Percentiles rank a stretch among this genome's conserved stretches.
These are phyloP conservation scores for Penicillium ucsense DNA, from an alignment of 495 filamentous ascomycete genomes.

Conservation along the genomic window DNA sequence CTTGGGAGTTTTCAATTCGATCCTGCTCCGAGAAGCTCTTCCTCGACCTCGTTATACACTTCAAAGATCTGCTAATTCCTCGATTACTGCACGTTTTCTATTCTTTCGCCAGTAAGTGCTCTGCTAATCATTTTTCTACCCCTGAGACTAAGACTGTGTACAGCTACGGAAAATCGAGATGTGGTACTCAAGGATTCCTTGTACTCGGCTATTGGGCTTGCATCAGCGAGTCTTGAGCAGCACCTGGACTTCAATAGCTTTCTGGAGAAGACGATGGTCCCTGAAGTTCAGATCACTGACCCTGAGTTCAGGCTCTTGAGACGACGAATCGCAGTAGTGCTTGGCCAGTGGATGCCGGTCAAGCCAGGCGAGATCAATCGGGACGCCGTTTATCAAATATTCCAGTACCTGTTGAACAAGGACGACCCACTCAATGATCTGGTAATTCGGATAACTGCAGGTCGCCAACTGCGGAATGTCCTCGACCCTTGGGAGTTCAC, in stretches of 20 bases:
- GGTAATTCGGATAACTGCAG: slow-evolving; percentile 86
- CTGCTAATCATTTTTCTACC: no score
- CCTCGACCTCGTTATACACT: slow-evolving; percentile 79
- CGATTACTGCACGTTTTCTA: slow-evolving; percentile 74
- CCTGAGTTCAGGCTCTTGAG: slow-evolving; percentile 80
- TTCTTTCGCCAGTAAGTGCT: slow-evolving; percentile 51
- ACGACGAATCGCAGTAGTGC: slow-evolving; percentile 73
- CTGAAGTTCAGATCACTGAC: slow-evolving; percentile 67
- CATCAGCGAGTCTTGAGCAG: slow-evolving; percentile 61
- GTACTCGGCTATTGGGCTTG: slow-evolving; percentile 83
- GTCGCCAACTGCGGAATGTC: slow-evolving; percentile 66
- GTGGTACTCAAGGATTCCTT: slow-evolving; percentile 84
- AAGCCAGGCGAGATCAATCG: slow-evolving; percentile 53
- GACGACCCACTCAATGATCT: slow-evolving; percentile 75
- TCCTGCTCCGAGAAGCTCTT: slow-evolving; percentile 91
- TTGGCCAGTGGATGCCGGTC: slow-evolving; percentile 83
- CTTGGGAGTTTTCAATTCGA: slow-evolving; percentile 79
- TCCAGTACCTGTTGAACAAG: slow-evolving; percentile 73
- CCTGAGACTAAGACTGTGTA: background rate
- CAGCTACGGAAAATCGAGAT: slow-evolving; percentile 50
- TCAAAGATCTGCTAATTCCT: slow-evolving; percentile 64
- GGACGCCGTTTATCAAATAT: slow-evolving; percentile 77
- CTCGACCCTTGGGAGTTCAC: slow-evolving; percentile 79
- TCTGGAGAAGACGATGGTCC: slow-evolving; percentile 59
- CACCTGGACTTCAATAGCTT: slow-evolving; percentile 75